Percentiles rank a stretch among this genome's conserved stretches.
Conservation (phyloP, 75 land plant species). For the Selaginella moellendorffii region DNA sequence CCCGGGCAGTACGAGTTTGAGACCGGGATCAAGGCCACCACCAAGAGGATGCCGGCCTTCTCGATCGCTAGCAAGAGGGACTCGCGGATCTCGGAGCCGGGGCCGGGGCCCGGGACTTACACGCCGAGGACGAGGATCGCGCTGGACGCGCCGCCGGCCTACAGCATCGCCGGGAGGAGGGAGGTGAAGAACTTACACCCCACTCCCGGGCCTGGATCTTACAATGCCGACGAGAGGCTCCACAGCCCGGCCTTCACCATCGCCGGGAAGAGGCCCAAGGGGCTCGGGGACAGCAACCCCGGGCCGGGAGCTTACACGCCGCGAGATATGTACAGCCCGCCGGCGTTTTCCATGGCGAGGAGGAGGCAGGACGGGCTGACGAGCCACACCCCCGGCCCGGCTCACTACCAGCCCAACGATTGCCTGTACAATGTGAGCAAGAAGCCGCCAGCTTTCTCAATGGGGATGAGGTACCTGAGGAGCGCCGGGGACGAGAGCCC, state of each 20-base stretch:
- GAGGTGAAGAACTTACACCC: neutral
- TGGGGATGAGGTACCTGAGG: slow-evolving; percentile 9
- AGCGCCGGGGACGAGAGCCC: neutral
- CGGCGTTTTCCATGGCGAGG: slow-evolving; percentile 1
- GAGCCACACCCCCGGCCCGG: neutral
- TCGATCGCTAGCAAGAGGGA: neutral
- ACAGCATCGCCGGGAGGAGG: slow-evolving; percentile 3
- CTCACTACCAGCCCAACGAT: neutral
- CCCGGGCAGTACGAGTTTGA: slow-evolving; percentile 3
- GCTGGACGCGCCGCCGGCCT: neutral
- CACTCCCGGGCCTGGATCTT: slow-evolving; percentile 1
- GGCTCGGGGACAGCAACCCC: neutral
- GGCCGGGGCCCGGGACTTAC: slow-evolving; percentile 2
- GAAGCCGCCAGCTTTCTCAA: slow-evolving; percentile 7
- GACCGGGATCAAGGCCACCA: neutral
- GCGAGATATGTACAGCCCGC: neutral
- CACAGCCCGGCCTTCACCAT: neutral
- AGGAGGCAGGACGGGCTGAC: neutral
- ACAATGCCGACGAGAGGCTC: neutral
- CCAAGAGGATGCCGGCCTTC: neutral
- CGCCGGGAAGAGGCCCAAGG: neutral
- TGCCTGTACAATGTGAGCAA: neutral
- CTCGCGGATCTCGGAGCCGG: neutral
- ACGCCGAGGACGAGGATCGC: neutral
- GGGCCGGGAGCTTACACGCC: slow-evolving; percentile 9